phyloP scores from a whole-genome alignment of 805 yeast genomes.

The Monosporozyma servazzii region DNA sequence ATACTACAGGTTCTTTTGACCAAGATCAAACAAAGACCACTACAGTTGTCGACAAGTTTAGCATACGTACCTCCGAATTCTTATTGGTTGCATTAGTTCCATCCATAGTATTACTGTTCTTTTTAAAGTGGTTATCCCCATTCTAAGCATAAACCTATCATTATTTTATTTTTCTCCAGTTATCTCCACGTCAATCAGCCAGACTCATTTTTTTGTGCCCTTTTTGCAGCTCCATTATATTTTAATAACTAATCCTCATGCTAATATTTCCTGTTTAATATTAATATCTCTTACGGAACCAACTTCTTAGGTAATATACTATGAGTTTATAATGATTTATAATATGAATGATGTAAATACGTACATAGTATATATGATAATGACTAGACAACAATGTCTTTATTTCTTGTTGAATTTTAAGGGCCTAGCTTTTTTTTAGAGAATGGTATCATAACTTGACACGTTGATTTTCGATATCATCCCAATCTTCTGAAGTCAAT shows the following conservation, averaged over 20 bases:
- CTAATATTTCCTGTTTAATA: not conserved
- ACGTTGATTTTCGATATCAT: constrained; percentile 22
- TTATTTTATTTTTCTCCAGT: not conserved
- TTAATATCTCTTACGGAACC: not conserved
- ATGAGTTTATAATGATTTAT: not conserved
- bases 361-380: not conserved
- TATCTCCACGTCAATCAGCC: too few species aligned
- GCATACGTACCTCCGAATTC: constrained; percentile 14
- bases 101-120: constrained; percentile 4
- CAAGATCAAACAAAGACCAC: constrained; percentile 12
- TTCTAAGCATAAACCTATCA: not conserved
- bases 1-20: constrained; percentile 44
- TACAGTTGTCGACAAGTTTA: constrained; percentile 17
- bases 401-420: not conserved
- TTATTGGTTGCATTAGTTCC: constrained; percentile 14
- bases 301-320: not conserved
- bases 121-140: constrained; percentile 1
- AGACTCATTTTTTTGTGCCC: not conserved
- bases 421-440: not conserved
- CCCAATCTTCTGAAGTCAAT: constrained; percentile 53
- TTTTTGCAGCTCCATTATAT: not conserved
- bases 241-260: not conserved
- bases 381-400: not conserved
- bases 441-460: constrained; percentile 16
- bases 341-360: not conserved